Conservation (phyloP, 129 eudicot genomes). For the Helichrysum umbraculigerum region DNA sequence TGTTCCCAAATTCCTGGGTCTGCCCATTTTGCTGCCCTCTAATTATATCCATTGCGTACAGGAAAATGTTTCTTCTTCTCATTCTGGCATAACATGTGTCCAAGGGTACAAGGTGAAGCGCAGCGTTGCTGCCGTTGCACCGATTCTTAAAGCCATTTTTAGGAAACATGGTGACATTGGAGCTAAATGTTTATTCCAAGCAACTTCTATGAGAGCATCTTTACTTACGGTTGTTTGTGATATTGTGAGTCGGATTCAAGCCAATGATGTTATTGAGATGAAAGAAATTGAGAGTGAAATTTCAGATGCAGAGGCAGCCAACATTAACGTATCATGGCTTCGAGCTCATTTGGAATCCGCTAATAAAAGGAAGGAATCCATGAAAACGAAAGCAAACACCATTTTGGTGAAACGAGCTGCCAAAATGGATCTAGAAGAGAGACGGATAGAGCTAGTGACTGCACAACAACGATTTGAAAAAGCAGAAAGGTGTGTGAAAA, state of each 20-base stretch:
- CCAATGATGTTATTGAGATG: not conserved
- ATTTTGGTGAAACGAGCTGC: constrained; percentile 28
- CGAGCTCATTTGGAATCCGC: not conserved
- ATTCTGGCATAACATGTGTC: not conserved
- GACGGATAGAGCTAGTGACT: constrained; percentile 20
- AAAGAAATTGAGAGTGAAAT: constrained; percentile 19
- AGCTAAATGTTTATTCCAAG: not conserved
- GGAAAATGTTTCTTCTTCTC: not conserved
- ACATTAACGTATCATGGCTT: constrained; percentile 31
- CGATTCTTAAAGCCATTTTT: not conserved
- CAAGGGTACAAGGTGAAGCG: not conserved
- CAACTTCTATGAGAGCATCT: not conserved
- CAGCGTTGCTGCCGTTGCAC: not conserved
- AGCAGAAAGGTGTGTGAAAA: constrained; percentile 32
- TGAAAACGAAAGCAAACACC: not conserved
- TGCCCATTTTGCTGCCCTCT: too few relatives aligned
- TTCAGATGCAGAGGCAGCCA: constrained; percentile 25
- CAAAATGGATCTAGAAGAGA: constrained; percentile 30
- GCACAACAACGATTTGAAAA: constrained; percentile 24
- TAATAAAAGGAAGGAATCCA: constrained; percentile 5
- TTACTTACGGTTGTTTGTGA: not conserved
- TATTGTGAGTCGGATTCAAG: constrained; percentile 14
- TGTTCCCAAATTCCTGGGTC: too few relatives aligned
- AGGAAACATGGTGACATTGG: not conserved
- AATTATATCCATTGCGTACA: not conserved